Evolutionary conservation across 2,329 filamentous ascomycete genomes (phyloP), one percentile per base, ranked within the genome.

Genomic region (Nigrospora oryzae): DNA sequence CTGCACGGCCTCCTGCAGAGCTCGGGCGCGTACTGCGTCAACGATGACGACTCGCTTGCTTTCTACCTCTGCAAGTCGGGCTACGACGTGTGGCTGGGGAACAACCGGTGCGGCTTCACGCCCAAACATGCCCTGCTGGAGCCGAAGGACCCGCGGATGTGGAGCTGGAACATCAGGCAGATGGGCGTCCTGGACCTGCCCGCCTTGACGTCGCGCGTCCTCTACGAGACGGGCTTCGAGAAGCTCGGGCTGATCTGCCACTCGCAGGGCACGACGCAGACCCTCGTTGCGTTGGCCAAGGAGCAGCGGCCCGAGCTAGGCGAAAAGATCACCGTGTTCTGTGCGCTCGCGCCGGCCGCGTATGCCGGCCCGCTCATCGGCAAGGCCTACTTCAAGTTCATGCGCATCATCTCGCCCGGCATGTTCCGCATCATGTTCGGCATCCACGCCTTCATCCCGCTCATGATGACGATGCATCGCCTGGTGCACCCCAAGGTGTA

Each of bases 51-150:
- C 53, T 91, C 86, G 23, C 74, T 96, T 8, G 90, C 91, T 1
- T 96, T 96, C 64, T 95, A 84, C 68, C 80, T 97, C 8, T 89
- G 86, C 63, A 95, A 95, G 64, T 82, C 85, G 0, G 90, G 90
- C 1, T 96, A 89, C 63, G 91, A 97, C 61, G 88, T 97, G 35
- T 97, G 90, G 90, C 73, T 96, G 14, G 91, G 91, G 5, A 95
- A 95, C 66, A 96, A 95, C 59, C 78, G 91, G 16, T 95, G 89
- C 58, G 90, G 90, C 1, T 89, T 93, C 63, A 70, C 77, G 0
- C 90, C 91, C 0, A 77, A 81, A 51, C 91, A 97, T 59, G 77
- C 74, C 3, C 65, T 83, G 17, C 75, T 96, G 35, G 66, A 78
- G 2, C 81, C 85, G 52, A 69, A 69, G 3, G 91, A 97, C 58